Conservation (phyloP, 75 land plant species). For the Selaginella tamariscina region DNA sequence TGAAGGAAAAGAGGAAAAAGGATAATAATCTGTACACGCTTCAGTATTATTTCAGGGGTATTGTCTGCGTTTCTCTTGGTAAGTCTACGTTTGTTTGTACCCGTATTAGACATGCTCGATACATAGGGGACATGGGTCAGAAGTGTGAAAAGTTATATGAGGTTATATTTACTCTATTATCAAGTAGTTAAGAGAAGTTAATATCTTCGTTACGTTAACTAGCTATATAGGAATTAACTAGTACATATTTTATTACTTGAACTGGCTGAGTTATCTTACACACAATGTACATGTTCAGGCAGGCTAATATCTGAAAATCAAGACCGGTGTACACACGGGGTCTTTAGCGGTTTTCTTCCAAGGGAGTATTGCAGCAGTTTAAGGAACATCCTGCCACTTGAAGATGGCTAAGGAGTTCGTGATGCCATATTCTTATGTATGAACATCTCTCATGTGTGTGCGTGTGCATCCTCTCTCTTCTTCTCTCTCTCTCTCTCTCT, state of each 20-base stretch:
- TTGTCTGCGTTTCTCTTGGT: conserved; percentile 71
- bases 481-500: too few species aligned
- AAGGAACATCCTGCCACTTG: conserved; percentile 43
- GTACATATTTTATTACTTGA: too few species aligned
- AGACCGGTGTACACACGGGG: conserved; percentile 64
- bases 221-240: too few species aligned
- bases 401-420: conserved; percentile 63
- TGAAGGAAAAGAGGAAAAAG: conserved; percentile 59
- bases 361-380: conserved; percentile 51
- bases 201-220: too few species aligned
- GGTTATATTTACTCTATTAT: too few species aligned
- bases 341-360: conserved; percentile 73
- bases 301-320: conserved; percentile 30
- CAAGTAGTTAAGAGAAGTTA: too few species aligned
- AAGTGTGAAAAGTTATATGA: too few species aligned
- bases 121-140: too few species aligned
- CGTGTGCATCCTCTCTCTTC: too few species aligned
- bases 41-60: conserved; percentile 76
- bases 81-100: background rate
- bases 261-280: too few species aligned
- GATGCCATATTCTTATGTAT: conserved; percentile 75
- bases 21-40: conserved; percentile 78
- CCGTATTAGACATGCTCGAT: too few species aligned
- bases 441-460: conserved; percentile 21
- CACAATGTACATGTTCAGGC: conserved; percentile 19